Base-by-base conservation (phyloP, 1,139 yeast species). In the Yamadazyma friedrichii region DNA sequence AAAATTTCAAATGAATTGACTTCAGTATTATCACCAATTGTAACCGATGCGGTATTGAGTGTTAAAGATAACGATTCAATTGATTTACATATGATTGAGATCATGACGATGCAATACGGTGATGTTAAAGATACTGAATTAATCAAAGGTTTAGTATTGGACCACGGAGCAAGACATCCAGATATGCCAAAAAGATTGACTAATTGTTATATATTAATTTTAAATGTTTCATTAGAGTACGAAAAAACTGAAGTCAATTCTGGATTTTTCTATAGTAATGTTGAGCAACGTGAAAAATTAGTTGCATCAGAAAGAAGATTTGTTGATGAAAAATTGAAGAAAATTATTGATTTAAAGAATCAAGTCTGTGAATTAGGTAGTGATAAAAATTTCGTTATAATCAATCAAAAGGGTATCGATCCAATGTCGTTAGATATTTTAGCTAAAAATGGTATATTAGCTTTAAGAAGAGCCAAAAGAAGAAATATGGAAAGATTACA, bases 141-240 rank as follows among this genome's bases (percentile, higher is more conserved):
- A 49, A 74, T 94, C 50, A 82, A 78, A 54, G 99, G 99, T 34
- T 77, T 94, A 52, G 98, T 93, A 31, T 76, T 94, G 52, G 99
- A 94, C 61, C 99, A 94, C 61, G 99, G 99, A 48, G 97, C 97
- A 12, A 82, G 99, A 61, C 98, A 94, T 70, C 99, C 99, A 33
- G 98, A 93, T 64, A 94, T 94, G 99, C 98, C 98, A 44, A 86
- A 82, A 54, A 69, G 82, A 43, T 84, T 93, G 16, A 79, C 80
- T 51, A 88, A 93, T 63, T 96, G 97, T 1, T 74, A 80, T 56
- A 82, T 94, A 34, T 75, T 94, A 58, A 94, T 88, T 39, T 75
- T 94, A 55, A 94, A 94, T 62, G 98, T 94, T 35, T 87, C 96
- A 4, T 74, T 94, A 54, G 99, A 94, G 65, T 94, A 93, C 62